Base-by-base conservation (phyloP, 139 green algal species). In the Chlorella sp. region DNA sequence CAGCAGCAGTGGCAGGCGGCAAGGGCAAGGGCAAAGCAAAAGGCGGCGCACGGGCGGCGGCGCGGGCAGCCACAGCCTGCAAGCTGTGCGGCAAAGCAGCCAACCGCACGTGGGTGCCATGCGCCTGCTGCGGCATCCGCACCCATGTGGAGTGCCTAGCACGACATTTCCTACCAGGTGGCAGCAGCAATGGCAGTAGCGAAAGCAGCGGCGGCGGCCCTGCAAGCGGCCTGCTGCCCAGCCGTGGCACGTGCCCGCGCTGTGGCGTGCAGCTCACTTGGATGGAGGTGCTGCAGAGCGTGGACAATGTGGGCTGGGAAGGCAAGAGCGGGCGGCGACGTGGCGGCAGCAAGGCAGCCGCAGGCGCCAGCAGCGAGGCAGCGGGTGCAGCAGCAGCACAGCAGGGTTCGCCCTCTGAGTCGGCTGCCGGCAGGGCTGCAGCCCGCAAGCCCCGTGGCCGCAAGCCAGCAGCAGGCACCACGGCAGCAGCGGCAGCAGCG, bases 131-230 rank as follows among this genome's bases (percentile, higher is more conserved):
- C 76, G 67, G 58, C 22, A 41, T n/a, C 0, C 54, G 86, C 30
- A 88, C 64, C 24, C 92, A 94, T 64, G 60, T 91, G 20, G 89
- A 91, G 34, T 94, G 91, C 85, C 76, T 94, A 38, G 92, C 89
- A 51, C 44, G 86, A n/a, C 72, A 87, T n/a, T 87, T 90, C 40
- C 54, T 94, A 30, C 20, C 81, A 46, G 32, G 32, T 4, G 44
- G 36, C 26, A 48, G 36, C 46, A 64, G 46, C 77, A 44, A n/a
- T 38, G 86, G 76, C 36, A n/a, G 65, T 65, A 41, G 44, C 62
- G n/a, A n/a, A n/a, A 65, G 44, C n/a, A 16, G 34, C 32, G 41
- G 38, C 78, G 74, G 51, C 24, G 74, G 28, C 20, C 26, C 60
- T 11, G 14, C 41, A 13, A 48, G 44, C 20, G 83, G 62, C 73